A percentile compares a stretch with the other conserved stretches of the same genome.
Conservation (phyloP, 1,284 basidiomycete genomes). For the Cryptococcus depauperatus region DNA sequence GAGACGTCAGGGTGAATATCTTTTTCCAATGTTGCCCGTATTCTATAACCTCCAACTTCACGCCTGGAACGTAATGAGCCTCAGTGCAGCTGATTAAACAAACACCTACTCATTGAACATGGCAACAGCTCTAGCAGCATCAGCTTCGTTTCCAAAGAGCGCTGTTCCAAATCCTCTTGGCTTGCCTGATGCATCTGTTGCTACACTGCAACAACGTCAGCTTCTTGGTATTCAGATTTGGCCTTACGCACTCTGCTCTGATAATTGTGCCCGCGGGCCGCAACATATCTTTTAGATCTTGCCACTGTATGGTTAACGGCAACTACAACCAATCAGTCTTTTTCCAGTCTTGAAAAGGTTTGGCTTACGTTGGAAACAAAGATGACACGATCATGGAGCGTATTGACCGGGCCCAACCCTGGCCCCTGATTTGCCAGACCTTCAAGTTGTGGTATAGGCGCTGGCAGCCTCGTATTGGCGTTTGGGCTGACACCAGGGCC, state of each 20-base stretch:
- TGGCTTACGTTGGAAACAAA: constrained; percentile 57
- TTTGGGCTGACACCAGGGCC: constrained; percentile 4
- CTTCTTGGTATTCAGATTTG: not conserved
- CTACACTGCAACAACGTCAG: constrained; percentile 50
- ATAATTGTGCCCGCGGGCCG: constrained; percentile 77
- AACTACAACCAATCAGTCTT: constrained; percentile 46
- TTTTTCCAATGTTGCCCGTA: constrained; percentile 40
- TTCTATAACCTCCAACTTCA: constrained; percentile 37
- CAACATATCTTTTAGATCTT: constrained; percentile 89
- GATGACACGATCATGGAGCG: constrained; percentile 50
- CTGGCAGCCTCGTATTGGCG: not conserved
- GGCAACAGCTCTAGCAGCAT: constrained; percentile 75
- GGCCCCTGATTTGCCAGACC: constrained; percentile 30
- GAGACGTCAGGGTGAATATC: constrained; percentile 10
- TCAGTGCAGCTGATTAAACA: not conserved
- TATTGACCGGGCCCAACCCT: constrained; percentile 34
- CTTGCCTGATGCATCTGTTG: constrained; percentile 72
- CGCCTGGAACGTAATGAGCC: constrained; percentile 14
- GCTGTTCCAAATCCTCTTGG: constrained; percentile 84
- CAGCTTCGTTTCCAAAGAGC: constrained; percentile 69
- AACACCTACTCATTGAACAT: constrained; percentile 72
- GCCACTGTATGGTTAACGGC: constrained; percentile 96
- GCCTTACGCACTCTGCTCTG: constrained; percentile 59
- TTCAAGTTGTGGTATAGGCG: constrained; percentile 22
- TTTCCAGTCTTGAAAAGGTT: not conserved